A percentile compares a stretch with the other conserved stretches of the same genome.
Conservation (phyloP, 441 rosid species). For the Populus hybrid region DNA sequence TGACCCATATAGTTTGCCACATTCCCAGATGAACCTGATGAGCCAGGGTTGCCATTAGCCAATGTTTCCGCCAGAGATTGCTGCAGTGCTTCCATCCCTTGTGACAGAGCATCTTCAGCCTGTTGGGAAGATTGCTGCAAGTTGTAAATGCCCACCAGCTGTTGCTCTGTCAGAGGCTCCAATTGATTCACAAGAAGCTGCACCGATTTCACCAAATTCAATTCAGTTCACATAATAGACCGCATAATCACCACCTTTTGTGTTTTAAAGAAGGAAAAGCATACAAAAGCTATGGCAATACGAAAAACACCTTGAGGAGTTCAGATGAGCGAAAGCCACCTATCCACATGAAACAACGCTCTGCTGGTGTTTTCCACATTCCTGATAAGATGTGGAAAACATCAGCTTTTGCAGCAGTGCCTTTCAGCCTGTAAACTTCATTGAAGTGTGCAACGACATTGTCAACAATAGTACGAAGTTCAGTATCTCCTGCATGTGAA, state of each 20-base stretch:
- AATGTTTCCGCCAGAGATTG: conserved; percentile 82
- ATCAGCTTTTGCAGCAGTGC: conserved; percentile 79
- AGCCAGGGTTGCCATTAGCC: conserved; percentile 55
- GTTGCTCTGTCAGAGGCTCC: conserved; percentile 87
- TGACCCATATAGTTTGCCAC: conserved; percentile 94
- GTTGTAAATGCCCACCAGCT: conserved; percentile 50
- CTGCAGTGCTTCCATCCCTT: conserved; percentile 85
- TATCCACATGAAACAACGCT: conserved; percentile 89
- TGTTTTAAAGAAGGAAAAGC: background rate
- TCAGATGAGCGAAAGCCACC: conserved; percentile 94
- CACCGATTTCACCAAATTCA: conserved; percentile 9
- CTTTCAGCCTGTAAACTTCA: conserved; percentile 74
- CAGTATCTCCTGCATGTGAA: conserved; percentile 79
- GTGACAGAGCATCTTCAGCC: conserved; percentile 84
- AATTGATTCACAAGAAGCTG: conserved; percentile 75
- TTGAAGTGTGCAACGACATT: conserved; percentile 56
- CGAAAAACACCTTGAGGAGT: conserved; percentile 57
- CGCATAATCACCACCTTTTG: background rate
- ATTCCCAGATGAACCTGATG: conserved; percentile 65
- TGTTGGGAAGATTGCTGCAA: conserved; percentile 85
- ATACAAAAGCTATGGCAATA: background rate
- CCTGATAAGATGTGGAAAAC: conserved; percentile 90
- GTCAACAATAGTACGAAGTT: conserved; percentile 71
- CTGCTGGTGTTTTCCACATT: conserved; percentile 97
- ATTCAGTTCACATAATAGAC: conserved; percentile 11